Percentiles rank a stretch among this genome's conserved stretches.
Conservation (phyloP, 495 filamentous ascomycete species). For the Neurospora sp. region DNA sequence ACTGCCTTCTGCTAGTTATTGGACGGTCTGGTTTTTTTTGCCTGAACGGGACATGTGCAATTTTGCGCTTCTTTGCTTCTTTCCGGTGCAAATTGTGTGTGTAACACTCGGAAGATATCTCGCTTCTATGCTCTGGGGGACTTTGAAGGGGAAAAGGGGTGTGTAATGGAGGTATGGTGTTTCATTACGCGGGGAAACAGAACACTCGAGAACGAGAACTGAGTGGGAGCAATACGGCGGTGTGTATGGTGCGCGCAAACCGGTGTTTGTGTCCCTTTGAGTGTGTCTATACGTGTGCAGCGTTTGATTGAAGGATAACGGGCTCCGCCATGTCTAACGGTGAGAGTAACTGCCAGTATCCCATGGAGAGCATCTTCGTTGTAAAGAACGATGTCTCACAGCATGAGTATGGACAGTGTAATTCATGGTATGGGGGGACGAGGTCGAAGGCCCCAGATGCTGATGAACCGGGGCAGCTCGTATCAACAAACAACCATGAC, state of each 20-base stretch:
- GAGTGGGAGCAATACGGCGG: neutral
- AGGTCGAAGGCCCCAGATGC: neutral
- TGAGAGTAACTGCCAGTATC: neutral
- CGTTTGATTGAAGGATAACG: conserved; percentile 1
- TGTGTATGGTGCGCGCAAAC: conserved; percentile 3
- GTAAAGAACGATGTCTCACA: neutral
- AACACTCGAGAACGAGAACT: neutral
- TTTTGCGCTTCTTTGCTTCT: neutral
- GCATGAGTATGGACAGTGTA: neutral
- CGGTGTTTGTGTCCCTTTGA: neutral
- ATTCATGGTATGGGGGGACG: neutral
- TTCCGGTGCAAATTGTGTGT: neutral
- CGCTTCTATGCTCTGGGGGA: neutral
- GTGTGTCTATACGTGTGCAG: neutral
- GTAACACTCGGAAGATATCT: neutral
- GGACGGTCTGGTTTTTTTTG: neutral
- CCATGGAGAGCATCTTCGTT: neutral
- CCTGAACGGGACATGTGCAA: neutral
- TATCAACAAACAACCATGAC: neutral
- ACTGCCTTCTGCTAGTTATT: neutral
- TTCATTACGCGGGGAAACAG: conserved; percentile 19
- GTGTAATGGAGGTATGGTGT: conserved; percentile 5
- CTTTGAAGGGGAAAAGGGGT: conserved; percentile 4
- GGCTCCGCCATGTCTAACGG: neutral
- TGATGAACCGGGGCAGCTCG: neutral